Evolutionary conservation across 805 yeast species (phyloP).

Genomic region (Candida railenensis): DNA sequence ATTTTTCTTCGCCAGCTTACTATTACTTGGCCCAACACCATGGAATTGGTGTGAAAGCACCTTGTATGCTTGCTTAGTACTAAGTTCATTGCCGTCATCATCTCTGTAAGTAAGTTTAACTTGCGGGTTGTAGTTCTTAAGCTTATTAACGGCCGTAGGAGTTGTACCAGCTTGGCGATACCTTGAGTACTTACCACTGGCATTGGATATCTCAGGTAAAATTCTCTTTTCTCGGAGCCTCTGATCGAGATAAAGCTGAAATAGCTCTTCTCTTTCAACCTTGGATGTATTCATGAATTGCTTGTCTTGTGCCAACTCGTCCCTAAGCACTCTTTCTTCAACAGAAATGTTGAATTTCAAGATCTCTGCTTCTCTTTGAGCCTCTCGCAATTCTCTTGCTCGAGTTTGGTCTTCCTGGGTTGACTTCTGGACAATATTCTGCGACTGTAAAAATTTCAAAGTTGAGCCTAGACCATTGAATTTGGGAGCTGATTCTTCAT

Average conservation of each 20-base stretch:
- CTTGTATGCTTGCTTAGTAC: conserved; percentile 73
- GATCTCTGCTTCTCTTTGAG: conserved; percentile 28
- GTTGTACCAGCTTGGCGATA: neutral
- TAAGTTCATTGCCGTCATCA: conserved; percentile 56
- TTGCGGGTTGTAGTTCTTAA: conserved; percentile 41
- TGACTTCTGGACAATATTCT: conserved; percentile 14
- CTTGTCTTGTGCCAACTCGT: conserved; percentile 26
- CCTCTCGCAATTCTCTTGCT: conserved; percentile 18
- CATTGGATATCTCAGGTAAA: conserved; percentile 7
- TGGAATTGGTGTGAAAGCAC: conserved; percentile 76
- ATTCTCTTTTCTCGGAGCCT: conserved; percentile 26
- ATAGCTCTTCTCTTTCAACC: conserved; percentile 25
- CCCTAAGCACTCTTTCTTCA: conserved; percentile 32
- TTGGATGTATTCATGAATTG: conserved; percentile 23
- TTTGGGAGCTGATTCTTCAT: conserved; percentile 7
- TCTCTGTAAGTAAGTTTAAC: conserved; percentile 62
- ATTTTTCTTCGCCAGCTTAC: conserved; percentile 8
- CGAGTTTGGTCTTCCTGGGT: conserved; percentile 12
- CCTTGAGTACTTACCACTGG: neutral
- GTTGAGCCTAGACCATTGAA: conserved; percentile 27
- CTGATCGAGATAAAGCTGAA: conserved; percentile 29
- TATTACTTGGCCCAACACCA: conserved; percentile 42
- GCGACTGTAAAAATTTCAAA: conserved; percentile 23
- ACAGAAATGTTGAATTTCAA: conserved; percentile 26
- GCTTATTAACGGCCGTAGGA: conserved; percentile 3